Percentiles rank a stretch among this genome's conserved stretches.
Conservation (phyloP, 805 yeast species). For the Diddensiella transvaalensis region DNA sequence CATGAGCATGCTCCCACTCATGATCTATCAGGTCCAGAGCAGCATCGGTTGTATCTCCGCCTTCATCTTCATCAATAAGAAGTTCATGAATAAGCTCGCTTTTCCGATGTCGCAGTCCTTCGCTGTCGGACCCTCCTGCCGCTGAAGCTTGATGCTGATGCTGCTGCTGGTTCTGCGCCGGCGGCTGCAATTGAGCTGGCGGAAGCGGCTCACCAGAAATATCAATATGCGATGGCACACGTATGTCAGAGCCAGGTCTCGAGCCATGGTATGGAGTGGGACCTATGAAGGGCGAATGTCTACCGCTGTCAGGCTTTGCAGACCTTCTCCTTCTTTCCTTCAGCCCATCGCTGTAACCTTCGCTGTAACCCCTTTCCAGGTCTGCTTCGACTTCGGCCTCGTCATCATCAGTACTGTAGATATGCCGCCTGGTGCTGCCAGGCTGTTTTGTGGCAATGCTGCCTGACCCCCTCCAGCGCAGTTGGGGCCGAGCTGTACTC, state of each 20-base stretch:
- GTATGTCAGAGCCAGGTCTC: background rate
- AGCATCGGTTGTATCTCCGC: conserved; percentile 6
- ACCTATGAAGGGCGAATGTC: background rate
- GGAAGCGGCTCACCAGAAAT: background rate
- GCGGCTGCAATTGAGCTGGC: too few species aligned
- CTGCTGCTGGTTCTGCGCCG: too few species aligned
- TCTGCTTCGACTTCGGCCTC: conserved; percentile 66
- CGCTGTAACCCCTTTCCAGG: conserved; percentile 56
- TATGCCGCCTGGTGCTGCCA: conserved; percentile 24
- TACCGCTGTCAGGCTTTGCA: background rate
- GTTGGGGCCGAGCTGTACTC: conserved; percentile 4
- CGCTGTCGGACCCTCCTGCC: background rate
- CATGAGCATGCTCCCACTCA: conserved; percentile 8
- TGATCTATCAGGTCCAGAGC: conserved; percentile 4
- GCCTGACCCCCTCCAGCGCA: conserved; percentile 9
- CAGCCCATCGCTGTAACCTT: conserved; percentile 71
- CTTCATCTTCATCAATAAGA: conserved; percentile 10
- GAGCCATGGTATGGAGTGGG: background rate
- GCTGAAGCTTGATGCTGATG: background rate
- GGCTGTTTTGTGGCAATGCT: conserved; percentile 3
- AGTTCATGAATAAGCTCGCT: conserved; percentile 18
- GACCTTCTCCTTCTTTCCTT: conserved; percentile 37
- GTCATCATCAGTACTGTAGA: conserved; percentile 81
- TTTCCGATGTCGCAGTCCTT: conserved; percentile 14
- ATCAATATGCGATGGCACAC: background rate